Base-by-base conservation (phyloP, 352 stramenopile species). In the Aphanomyces cochlioides region DNA sequence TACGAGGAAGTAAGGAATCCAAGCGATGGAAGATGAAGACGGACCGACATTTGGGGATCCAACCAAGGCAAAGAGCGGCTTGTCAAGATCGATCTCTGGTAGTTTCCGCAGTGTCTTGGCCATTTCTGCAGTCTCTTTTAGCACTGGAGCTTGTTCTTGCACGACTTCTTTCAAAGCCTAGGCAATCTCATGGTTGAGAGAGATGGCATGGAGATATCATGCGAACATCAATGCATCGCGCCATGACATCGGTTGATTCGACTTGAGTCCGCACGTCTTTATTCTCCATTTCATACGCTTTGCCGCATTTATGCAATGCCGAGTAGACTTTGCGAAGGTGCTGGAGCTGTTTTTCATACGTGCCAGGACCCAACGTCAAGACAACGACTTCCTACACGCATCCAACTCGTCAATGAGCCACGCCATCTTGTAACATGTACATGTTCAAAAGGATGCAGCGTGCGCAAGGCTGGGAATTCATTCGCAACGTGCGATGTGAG, bases 21-120 rank as follows among this genome's bases (percentile, higher is more conserved):
- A 66, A 39, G 21, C 56, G 41, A 43, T 47, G 15, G 6, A 21
- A 60, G 34, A 66, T 7, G 4, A 3, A n/a, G 3, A 70, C 84
- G 38, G 74, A 90, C 85, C 87, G 66, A 95, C 87, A 67, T 95
- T 95, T 1, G 87, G 85, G 0, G 85, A 84, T 12, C 87, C 87
- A 12, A 93, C 87, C 45, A 95, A 92, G 4, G 85, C 86, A 68
- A 95, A 93, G 60, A 93, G 90, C 15, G 87, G 83, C 21, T 86
- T 88, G 3, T 90, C 80, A 12, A 95, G 66, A 60, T 95, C 85
- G 13, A 95, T 82, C 37, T 83, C 84, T 58, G 87, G 87, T 34
- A 95, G 71, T 3, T 82, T 83, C 63, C 87, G 85, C 60, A 95
- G 73, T 17, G 80, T 81, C 85, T 90, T 90, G 12, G 78, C 77